These are phyloP conservation scores for Penicillium paneum DNA, from an alignment of 2,329 filamentous ascomycete species.

Conservation along the genomic window DNA sequence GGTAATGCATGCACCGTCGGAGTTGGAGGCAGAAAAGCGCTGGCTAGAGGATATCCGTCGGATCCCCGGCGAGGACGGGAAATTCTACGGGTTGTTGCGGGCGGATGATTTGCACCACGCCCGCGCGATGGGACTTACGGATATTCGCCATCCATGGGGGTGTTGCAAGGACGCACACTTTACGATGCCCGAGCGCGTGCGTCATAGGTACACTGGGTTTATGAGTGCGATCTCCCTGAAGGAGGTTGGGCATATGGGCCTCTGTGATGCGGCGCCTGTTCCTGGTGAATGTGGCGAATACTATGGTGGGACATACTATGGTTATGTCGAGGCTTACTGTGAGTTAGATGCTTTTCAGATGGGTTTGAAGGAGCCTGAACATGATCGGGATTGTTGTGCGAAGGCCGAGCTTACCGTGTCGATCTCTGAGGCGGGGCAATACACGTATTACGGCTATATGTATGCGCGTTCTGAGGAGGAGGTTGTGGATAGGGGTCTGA, in stretches of 20 bases:
- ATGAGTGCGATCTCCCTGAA: not conserved
- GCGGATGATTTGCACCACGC: not conserved
- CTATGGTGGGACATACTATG: not conserved
- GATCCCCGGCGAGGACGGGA: not conserved
- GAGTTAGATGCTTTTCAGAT: not conserved
- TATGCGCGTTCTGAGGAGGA: not conserved
- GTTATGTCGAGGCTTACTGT: not conserved
- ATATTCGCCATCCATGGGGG: conserved; percentile 1
- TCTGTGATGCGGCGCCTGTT: not conserved
- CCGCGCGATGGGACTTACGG: not conserved
- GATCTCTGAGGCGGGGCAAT: not conserved
- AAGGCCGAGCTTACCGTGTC: not conserved
- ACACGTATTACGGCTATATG: conserved; percentile 6
- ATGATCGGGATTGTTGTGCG: not conserved
- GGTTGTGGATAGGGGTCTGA: not conserved
- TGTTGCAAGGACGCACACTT: not conserved
- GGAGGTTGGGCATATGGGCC: not conserved
- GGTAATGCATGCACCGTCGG: not conserved
- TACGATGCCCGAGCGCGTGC: not conserved
- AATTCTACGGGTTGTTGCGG: conserved; percentile 1
- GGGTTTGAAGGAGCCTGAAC: conserved; percentile 1
- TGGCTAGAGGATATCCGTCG: conserved; percentile 2
- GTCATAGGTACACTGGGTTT: not conserved
- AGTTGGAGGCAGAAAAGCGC: not conserved
- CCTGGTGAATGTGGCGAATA: not conserved